These are phyloP conservation scores for Thermothelomyces thermophilus DNA, from an alignment of 2,329 filamentous ascomycete genomes.

Conservation along the genomic window DNA sequence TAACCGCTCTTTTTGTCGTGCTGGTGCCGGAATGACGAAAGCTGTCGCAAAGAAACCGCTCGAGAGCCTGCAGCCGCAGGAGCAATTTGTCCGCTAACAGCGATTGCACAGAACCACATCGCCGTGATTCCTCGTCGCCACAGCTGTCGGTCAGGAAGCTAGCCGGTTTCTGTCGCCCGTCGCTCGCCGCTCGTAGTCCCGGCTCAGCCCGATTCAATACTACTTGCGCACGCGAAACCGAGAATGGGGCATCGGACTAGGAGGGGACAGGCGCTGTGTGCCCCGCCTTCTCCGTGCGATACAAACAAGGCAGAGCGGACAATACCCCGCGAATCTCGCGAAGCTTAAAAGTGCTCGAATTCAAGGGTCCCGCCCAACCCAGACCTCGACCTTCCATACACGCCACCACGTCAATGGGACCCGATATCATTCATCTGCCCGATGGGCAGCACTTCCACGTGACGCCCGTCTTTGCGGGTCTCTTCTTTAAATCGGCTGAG, in stretches of 20 bases:
- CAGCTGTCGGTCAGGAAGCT: neutral
- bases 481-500: slow-evolving; percentile 81
- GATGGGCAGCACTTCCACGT: slow-evolving; percentile 82
- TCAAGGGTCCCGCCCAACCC: neutral
- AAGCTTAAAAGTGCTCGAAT: neutral
- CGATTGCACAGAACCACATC: neutral
- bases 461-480: slow-evolving; percentile 80
- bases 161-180: neutral
- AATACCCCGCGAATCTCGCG: neutral
- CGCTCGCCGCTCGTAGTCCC: neutral
- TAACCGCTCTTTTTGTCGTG: neutral
- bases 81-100: no score
- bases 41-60: no score
- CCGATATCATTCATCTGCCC: slow-evolving; percentile 61
- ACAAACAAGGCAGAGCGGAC: no score
- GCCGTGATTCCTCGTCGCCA: neutral
- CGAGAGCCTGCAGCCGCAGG: no score
- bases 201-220: neutral
- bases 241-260: no score
- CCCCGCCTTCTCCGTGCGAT: neutral
- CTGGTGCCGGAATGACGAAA: neutral
- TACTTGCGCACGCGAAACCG: no score
- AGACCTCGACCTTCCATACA: neutral
- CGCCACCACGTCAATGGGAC: slow-evolving; percentile 22
- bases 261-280: neutral